phyloP scores from a whole-genome alignment of 2,329 filamentous ascomycete genomes.

The Fusarium xylarioides region DNA sequence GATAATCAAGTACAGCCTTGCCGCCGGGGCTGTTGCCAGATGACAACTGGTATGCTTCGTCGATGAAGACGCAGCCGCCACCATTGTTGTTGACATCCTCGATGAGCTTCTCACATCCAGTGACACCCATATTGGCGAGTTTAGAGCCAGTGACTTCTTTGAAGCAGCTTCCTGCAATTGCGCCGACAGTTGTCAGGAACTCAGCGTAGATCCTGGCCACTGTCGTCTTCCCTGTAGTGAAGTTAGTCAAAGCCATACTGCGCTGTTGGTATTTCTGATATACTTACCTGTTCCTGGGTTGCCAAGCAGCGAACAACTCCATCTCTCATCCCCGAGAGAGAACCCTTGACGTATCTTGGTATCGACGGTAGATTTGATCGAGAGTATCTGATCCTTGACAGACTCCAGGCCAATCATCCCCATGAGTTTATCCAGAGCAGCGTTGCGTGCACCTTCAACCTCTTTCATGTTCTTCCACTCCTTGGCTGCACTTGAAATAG shows the following conservation, averaged over 20 bases:
- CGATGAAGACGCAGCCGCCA: conserved; percentile 79
- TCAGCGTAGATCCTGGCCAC: conserved; percentile 75
- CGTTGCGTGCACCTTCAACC: conserved; percentile 59
- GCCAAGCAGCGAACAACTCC: conserved; percentile 70
- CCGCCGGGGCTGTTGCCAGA: conserved; percentile 67
- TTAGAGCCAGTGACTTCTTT: conserved; percentile 74
- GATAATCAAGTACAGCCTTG: conserved; percentile 71
- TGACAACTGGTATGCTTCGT: conserved; percentile 80
- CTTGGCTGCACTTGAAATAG: conserved; percentile 44
- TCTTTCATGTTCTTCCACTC: conserved; percentile 72
- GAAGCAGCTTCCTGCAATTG: conserved; percentile 68
- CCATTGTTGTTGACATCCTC: conserved; percentile 61
- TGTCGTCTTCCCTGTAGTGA: conserved; percentile 68
- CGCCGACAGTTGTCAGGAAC: conserved; percentile 69
- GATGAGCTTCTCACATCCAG: conserved; percentile 62
- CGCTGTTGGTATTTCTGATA: background rate
- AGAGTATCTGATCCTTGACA: conserved; percentile 71
- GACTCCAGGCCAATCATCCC: conserved; percentile 74
- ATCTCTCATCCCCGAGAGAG: conserved; percentile 65
- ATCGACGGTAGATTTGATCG: conserved; percentile 71
- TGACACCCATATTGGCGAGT: conserved; percentile 70
- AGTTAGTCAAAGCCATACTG: conserved; percentile 5
- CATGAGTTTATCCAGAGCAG: conserved; percentile 71
- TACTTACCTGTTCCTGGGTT: conserved; percentile 76
- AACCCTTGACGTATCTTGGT: conserved; percentile 65